Evolutionary conservation across 2,329 filamentous ascomycete species (phyloP), one percentile per base, ranked within the genome.

Genomic region (Aspergillus sp.): DNA sequence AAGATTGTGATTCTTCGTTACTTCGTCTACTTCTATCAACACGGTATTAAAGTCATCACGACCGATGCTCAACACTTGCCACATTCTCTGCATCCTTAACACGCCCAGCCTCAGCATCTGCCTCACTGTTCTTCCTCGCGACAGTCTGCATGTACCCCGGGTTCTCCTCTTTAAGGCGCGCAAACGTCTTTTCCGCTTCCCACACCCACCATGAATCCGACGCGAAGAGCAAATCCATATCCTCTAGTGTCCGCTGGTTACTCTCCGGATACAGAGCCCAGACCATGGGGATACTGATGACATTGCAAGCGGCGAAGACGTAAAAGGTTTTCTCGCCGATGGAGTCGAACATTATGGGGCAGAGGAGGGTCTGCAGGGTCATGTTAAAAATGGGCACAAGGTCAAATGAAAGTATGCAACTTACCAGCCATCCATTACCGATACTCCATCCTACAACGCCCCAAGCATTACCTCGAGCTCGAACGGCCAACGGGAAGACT

Each of bases 381-480:
- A 46, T 49, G 41, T 23, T 41, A 64, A 3, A 48, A 48, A 13
- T 32, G 7, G 30, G 20, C 20, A 4, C 20, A 22, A 22, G 20
- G 4, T 5, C 20, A 4, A 22, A 22, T 22, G 5, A 5, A 22
- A 22, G 20, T 22, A 22, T 12, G 23, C 10, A 10, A 60, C 69
- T 59, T 51, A 73, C 69, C 53, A 78, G 64, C 81, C 82, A 86
- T 13, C 84, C 84, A 54, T 88, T 88, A 0, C 86, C 85, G 44
- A 89, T 86, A 12, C 76, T 80, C 86, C 85, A 90, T 0, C 86
- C 85, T 0, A 88, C 78, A 0, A 89, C 85, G 17, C 86, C 85
- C 78, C 81, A 88, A 0, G 85, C 84, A 51, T 88, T 89, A 5
- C 85, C 86, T 56, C 85, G 84, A 1, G 86, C 85, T 19, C 86